Evolutionary conservation across 2,329 filamentous ascomycete genomes (phyloP).

Genomic region (Juglanconis sp.): DNA sequence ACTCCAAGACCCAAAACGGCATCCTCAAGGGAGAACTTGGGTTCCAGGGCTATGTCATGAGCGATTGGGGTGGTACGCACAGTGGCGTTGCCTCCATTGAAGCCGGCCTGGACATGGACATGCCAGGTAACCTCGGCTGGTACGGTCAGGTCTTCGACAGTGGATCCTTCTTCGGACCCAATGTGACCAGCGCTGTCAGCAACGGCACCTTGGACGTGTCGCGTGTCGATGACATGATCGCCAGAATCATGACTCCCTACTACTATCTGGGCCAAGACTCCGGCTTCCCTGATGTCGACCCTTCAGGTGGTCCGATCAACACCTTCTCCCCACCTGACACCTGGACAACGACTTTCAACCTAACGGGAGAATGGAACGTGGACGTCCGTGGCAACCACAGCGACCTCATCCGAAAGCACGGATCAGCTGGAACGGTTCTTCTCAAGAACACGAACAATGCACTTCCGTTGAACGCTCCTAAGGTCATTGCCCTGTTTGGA

Average conservation of each 20-base stretch:
- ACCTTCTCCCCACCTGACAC: conserved; percentile 46
- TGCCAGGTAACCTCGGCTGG: conserved; percentile 42
- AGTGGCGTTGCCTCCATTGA: conserved; percentile 40
- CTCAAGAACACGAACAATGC: conserved; percentile 66
- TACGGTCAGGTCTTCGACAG: conserved; percentile 29
- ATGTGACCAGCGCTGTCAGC: conserved; percentile 43
- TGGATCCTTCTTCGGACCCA: conserved; percentile 42
- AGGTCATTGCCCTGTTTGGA: conserved; percentile 55
- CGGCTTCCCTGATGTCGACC: conserved; percentile 40
- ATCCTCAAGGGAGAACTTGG: conserved; percentile 72
- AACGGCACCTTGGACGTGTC: conserved; percentile 41
- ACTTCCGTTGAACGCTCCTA: conserved; percentile 57
- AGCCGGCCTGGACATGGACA: conserved; percentile 27
- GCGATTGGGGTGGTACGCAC: conserved; percentile 56
- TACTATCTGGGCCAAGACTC: conserved; percentile 47
- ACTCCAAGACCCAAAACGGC: conserved; percentile 68
- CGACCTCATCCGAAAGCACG: conserved; percentile 54
- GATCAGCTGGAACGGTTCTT: conserved; percentile 58
- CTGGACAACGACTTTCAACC: conserved; percentile 38
- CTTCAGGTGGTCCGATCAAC: conserved; percentile 45
- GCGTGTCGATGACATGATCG: conserved; percentile 45
- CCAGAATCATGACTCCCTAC: conserved; percentile 54
- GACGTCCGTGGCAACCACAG: conserved; percentile 53
- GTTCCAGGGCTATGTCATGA: conserved; percentile 73
- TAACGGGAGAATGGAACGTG: conserved; percentile 42